These are phyloP conservation scores for Zymoseptoria ardabiliae DNA, from an alignment of 2,329 filamentous ascomycete species.

Conservation along the genomic window DNA sequence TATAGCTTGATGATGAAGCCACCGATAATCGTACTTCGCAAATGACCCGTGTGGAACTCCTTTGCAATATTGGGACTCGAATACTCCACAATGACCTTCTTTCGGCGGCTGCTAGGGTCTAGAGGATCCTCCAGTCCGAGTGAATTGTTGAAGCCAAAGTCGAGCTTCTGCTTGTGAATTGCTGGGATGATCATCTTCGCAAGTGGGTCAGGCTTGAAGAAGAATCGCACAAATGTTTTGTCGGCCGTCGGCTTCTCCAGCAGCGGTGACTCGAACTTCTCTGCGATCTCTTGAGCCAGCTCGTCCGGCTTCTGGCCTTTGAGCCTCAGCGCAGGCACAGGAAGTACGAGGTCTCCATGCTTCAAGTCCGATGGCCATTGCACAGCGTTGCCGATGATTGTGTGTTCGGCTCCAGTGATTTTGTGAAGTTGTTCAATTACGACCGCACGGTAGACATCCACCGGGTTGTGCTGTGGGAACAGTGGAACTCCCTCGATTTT, in stretches of 20 bases:
- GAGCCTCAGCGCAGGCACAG: constrained; percentile 70
- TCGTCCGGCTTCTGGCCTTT: constrained; percentile 57
- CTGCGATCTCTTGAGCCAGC: constrained; percentile 48
- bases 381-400: constrained; percentile 66
- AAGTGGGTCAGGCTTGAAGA: constrained; percentile 65
- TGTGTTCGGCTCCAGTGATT: constrained; percentile 62
- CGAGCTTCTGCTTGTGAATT: constrained; percentile 54
- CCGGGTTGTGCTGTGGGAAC: constrained; percentile 63
- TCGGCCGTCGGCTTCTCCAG: constrained; percentile 61
- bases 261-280: constrained; percentile 57
- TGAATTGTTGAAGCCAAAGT: constrained; percentile 58
- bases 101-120: constrained; percentile 54
- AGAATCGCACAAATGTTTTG: constrained; percentile 70
- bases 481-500: constrained; percentile 22
- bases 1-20: constrained; percentile 66
- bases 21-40: constrained; percentile 70
- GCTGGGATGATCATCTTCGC: constrained; percentile 60
- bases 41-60: constrained; percentile 68
- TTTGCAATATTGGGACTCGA: constrained; percentile 83
- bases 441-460: constrained; percentile 73
- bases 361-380: constrained; percentile 74
- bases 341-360: constrained; percentile 73
- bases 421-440: constrained; percentile 61
- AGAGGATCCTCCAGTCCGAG: constrained; percentile 54
- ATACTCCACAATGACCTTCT: constrained; percentile 71